Percentiles rank a stretch among this genome's conserved stretches.
Evolutionary conservation across 495 filamentous ascomycete genomes (phyloP).

Genomic region (Aspergillus mulundensis): DNA sequence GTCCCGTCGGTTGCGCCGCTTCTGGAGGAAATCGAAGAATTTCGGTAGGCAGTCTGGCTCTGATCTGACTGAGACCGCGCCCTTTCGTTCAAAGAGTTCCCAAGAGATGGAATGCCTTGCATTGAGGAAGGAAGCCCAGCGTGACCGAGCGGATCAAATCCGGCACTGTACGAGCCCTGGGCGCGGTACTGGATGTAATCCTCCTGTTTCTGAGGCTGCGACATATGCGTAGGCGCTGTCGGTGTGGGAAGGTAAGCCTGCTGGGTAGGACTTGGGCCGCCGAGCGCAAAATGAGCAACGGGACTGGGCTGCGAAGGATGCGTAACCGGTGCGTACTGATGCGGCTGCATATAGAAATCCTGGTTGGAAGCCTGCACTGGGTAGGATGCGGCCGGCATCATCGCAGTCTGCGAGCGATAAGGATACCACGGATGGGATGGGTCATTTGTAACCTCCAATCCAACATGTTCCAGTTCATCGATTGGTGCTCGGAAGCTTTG

Average conservation of each 20-base stretch:
- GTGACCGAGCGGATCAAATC: slow-evolving; percentile 36
- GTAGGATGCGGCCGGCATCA: slow-evolving; percentile 38
- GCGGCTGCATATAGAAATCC: slow-evolving; percentile 39
- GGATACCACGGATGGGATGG: slow-evolving; percentile 37
- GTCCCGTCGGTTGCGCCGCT: slow-evolving; percentile 40
- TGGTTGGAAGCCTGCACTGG: slow-evolving; percentile 31
- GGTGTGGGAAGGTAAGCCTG: slow-evolving; percentile 39
- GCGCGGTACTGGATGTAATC: slow-evolving; percentile 34
- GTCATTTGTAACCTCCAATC: slow-evolving; percentile 37
- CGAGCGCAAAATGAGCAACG: slow-evolving; percentile 36
- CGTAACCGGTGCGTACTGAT: slow-evolving; percentile 28
- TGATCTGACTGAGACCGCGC: slow-evolving; percentile 41
- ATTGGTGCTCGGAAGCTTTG: slow-evolving; percentile 69
- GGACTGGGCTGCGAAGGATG: slow-evolving; percentile 35
- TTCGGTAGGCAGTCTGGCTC: slow-evolving; percentile 40
- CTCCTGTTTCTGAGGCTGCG: slow-evolving; percentile 28
- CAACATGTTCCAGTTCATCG: slow-evolving; percentile 52
- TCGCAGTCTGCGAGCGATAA: slow-evolving; percentile 38
- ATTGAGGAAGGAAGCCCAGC: slow-evolving; percentile 36
- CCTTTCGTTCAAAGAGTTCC: slow-evolving; percentile 36
- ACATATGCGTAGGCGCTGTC: slow-evolving; percentile 16
- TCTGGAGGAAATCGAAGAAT: slow-evolving; percentile 41
- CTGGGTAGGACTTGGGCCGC: slow-evolving; percentile 29
- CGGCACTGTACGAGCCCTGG: slow-evolving; percentile 27
- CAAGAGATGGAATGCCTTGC: slow-evolving; percentile 28